phyloP scores from a whole-genome alignment of 1,139 yeast species.

The Nadsonia commutata region DNA sequence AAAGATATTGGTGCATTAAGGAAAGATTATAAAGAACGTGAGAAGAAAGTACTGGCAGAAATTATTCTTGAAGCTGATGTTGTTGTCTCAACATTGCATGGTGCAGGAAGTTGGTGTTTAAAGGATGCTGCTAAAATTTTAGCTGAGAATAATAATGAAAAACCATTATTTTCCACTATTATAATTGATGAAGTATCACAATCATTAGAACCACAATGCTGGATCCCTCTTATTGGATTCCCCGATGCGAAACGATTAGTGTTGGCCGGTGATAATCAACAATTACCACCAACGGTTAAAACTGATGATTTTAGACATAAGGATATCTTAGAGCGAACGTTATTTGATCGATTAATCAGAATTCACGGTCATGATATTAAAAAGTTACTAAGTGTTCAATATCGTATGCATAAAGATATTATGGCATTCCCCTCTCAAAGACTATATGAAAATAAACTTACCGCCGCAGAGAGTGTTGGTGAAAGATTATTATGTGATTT shows the following conservation, averaged over 20 bases:
- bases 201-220: conserved; percentile 86
- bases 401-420: conserved; percentile 68
- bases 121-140: conserved; percentile 29
- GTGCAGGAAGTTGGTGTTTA: conserved; percentile 63
- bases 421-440: conserved; percentile 65
- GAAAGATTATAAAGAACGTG: conserved; percentile 55
- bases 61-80: conserved; percentile 50
- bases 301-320: conserved; percentile 23
- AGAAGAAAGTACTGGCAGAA: conserved; percentile 46
- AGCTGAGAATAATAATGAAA: conserved; percentile 10
- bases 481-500: conserved; percentile 41
- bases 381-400: conserved; percentile 56
- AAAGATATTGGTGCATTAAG: conserved; percentile 51
- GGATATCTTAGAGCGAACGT: conserved; percentile 39
- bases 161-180: conserved; percentile 52
- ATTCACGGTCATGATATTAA: conserved; percentile 36
- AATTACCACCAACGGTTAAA: conserved; percentile 41
- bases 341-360: conserved; percentile 64
- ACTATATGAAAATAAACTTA: conserved; percentile 47
- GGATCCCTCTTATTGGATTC: conserved; percentile 80
- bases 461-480: conserved; percentile 49
- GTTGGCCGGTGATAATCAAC: conserved; percentile 56
- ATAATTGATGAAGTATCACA: conserved; percentile 95
- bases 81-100: conserved; percentile 73
- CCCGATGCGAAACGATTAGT: conserved; percentile 45